These are phyloP conservation scores for Tetrahymena malaccensis DNA, from an alignment of 73 alveolate species.

Conservation along the genomic window DNA sequence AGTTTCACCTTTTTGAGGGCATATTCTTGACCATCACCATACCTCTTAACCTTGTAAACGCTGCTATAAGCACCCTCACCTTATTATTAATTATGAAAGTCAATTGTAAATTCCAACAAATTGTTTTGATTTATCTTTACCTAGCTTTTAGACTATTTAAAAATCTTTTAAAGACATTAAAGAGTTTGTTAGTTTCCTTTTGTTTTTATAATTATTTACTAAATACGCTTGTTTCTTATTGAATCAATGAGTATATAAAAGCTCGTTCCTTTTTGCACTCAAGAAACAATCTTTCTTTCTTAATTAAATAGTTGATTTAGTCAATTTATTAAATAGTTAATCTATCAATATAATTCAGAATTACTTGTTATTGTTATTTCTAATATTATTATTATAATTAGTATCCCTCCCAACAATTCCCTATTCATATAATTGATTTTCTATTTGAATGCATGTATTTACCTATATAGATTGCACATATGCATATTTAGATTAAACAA, in stretches of 20 bases:
- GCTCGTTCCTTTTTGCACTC: background rate
- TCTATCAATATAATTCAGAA: background rate
- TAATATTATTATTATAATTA: too few species aligned
- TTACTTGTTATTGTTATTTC: too few species aligned
- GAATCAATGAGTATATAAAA: background rate
- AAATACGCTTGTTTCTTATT: background rate
- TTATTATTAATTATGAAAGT: background rate
- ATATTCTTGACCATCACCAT: slow-evolving; percentile 57
- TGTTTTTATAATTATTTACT: background rate
- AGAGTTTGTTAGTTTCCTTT: background rate
- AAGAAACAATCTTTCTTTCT: background rate
- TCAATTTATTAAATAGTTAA: too few species aligned
- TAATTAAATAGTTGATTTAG: background rate
- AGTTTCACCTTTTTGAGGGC: slow-evolving; percentile 69
- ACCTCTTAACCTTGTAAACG: slow-evolving; percentile 59
- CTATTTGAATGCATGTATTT: too few species aligned
- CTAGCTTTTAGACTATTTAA: slow-evolving; percentile 22
- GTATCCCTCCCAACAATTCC: background rate
- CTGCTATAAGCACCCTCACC: slow-evolving; percentile 70
- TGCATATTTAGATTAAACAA: too few species aligned
- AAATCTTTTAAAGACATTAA: slow-evolving; percentile 38
- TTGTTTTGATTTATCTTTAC: background rate
- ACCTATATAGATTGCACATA: too few species aligned
- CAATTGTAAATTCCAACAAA: background rate
- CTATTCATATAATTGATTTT: background rate